phyloP scores from a whole-genome alignment of 108 stramenopile species.

The Cyclotella sp. region DNA sequence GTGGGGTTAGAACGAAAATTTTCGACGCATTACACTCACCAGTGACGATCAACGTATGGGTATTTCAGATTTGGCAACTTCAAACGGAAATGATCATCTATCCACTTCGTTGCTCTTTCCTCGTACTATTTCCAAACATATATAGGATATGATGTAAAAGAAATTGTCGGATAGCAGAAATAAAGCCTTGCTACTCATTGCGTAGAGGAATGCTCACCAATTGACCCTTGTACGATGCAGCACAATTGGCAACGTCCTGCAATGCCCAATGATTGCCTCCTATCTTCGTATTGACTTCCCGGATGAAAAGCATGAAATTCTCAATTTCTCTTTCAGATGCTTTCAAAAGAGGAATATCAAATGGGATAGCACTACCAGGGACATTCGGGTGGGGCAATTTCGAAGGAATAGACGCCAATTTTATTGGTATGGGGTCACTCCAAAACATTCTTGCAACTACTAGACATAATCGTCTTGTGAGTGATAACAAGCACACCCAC shows the following conservation, averaged over 20 bases:
- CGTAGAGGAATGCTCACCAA: neutral
- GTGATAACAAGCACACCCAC: conserved; percentile 15
- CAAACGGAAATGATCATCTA: conserved; percentile 47
- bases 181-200: neutral
- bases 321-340: conserved; percentile 35
- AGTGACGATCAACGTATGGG: conserved; percentile 47
- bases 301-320: conserved; percentile 30
- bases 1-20: neutral
- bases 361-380: conserved; percentile 37
- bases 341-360: conserved; percentile 33
- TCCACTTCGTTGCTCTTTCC: conserved; percentile 39
- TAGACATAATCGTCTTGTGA: conserved; percentile 1
- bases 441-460: conserved; percentile 18
- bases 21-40: conserved; percentile 18
- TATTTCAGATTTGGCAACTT: conserved; percentile 26
- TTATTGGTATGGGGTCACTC: conserved; percentile 30
- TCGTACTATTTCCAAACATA: conserved; percentile 15
- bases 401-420: conserved; percentile 30
- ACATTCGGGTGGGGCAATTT: conserved; percentile 46
- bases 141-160: too few relatives aligned
- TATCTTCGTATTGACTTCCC: neutral
- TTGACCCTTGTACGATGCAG: conserved; percentile 45
- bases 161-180: neutral
- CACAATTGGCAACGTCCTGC: conserved; percentile 32
- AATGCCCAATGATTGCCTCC: neutral